These are phyloP conservation scores for Obba rivulosa DNA, from an alignment of 768 basidiomycete genomes.

Conservation along the genomic window DNA sequence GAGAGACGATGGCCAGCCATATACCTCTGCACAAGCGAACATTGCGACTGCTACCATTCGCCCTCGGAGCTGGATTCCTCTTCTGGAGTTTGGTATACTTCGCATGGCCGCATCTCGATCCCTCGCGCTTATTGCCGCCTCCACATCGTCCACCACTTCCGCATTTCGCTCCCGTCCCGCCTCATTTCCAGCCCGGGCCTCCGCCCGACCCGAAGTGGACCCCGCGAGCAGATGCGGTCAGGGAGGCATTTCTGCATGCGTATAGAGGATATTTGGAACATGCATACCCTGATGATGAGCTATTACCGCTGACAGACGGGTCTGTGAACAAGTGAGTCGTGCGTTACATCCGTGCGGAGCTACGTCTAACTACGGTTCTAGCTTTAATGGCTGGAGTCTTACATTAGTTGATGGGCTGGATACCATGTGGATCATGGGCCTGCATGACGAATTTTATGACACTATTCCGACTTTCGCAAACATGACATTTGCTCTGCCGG, in stretches of 20 bases:
- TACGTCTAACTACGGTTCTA: slow-evolving; percentile 19
- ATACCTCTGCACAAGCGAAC: neutral
- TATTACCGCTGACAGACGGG: slow-evolving; percentile 45
- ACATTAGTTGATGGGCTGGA: slow-evolving; percentile 80
- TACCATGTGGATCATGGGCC: slow-evolving; percentile 78
- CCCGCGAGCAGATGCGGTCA: slow-evolving; percentile 51
- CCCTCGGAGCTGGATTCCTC: slow-evolving; percentile 2
- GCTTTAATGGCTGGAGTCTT: slow-evolving; percentile 79
- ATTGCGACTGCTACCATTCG: neutral
- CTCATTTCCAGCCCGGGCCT: neutral
- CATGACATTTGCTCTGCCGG: slow-evolving; percentile 42
- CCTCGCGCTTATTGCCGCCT: neutral
- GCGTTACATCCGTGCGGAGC: neutral
- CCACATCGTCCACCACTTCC: neutral
- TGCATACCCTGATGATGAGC: slow-evolving; percentile 60
- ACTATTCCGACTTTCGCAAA: slow-evolving; percentile 51
- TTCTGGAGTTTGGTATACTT: slow-evolving; percentile 5
- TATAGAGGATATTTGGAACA: slow-evolving; percentile 57
- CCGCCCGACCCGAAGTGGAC: slow-evolving; percentile 37
- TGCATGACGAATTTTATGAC: slow-evolving; percentile 63
- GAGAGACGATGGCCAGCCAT: too few relatives aligned
- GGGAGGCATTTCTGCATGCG: slow-evolving; percentile 57
- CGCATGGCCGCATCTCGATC: slow-evolving; percentile 4
- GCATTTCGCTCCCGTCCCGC: neutral
- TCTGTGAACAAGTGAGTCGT: slow-evolving; percentile 45